Evolutionary conservation across 768 basidiomycete species (phyloP).

Genomic region (Hygrophoropsis aurantiaca): DNA sequence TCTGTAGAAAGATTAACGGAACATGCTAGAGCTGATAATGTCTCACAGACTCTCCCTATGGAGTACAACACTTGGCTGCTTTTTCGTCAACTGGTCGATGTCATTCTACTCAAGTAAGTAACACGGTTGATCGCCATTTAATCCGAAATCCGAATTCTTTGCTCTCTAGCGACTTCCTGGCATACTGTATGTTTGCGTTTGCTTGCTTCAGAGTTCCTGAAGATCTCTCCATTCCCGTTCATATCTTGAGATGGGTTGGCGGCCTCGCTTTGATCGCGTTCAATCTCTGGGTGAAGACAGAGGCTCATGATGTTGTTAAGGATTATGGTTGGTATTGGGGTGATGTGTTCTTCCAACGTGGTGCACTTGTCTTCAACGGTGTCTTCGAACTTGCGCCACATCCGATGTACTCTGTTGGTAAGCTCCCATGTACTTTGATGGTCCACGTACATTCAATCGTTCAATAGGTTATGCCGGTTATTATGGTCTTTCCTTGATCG

Average conservation of each 20-base stretch:
- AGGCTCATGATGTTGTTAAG: conserved; percentile 96
- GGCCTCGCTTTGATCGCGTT: conserved; percentile 86
- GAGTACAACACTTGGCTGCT: conserved; percentile 98
- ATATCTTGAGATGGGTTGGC: conserved; percentile 86
- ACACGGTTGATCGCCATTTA: no score
- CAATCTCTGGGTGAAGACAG: conserved; percentile 98
- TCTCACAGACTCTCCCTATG: conserved; percentile 86
- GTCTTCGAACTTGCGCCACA: conserved; percentile 94
- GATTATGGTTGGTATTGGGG: conserved; percentile 99
- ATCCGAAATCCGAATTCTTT: conserved; percentile 8
- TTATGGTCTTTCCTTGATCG: conserved; percentile 91
- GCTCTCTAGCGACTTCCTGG: conserved; percentile 84
- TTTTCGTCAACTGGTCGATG: conserved; percentile 93
- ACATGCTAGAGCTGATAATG: no score
- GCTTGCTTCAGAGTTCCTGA: conserved; percentile 87
- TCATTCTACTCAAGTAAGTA: conserved; percentile 93
- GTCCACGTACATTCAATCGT: neutral
- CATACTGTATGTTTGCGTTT: conserved; percentile 94
- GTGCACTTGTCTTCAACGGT: conserved; percentile 92
- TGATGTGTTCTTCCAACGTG: conserved; percentile 90
- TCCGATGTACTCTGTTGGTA: conserved; percentile 93
- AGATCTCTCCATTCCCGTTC: conserved; percentile 68
- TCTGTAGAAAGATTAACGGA: no score
- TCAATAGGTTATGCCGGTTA: conserved; percentile 88
- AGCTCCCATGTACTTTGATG: conserved; percentile 9